Evolutionary conservation across 139 green algal species (phyloP), one percentile per base, ranked within the genome.

Genomic region (Zygnema cylindricum): DNA sequence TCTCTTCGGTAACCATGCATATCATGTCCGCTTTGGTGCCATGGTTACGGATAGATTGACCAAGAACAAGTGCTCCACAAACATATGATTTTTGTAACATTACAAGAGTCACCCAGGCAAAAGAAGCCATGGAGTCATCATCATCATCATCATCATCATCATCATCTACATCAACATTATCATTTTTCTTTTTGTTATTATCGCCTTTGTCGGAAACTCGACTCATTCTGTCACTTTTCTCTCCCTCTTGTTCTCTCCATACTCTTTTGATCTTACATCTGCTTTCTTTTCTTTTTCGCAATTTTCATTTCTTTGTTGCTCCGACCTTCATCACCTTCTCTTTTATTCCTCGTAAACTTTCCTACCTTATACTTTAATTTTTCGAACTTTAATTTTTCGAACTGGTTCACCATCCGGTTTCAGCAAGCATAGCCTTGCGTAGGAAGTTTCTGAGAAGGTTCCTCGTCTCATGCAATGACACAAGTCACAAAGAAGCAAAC

Each of bases 231-330:
- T 33, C 32, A 3, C 63, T 3, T 54, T 2, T 39, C 49, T 39
- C 76, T 49, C 76, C 30, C 76, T 0, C 49, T 35, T 16, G 30
- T 49, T 69, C 30, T 54, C 76, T 82, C 49, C 76, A 32, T 35
- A 25, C 49, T 63, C 16, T 63, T 63, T 63, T 63, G 49, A 16
- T 16, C 49, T 16, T 63, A 63, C 49, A 63, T 63, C 49, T 16
- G 49, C 49, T 63, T n/a, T 87, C 83, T 84, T 96, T 89, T 1
- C 95, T 86, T 83, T 96, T 93, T 33, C 97, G 86, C 0, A 96
- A 97, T 42, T 95, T 96, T 57, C 93, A 96, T 77, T 96, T n/a
- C n/a, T n/a, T n/a, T n/a, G n/a, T n/a, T n/a, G n/a, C n/a, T n/a
- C n/a, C n/a, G n/a, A n/a, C n/a, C n/a, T n/a, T n/a, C n/a, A n/a